Percentiles rank a stretch among this genome's conserved stretches.
Conservation (phyloP, 1,139 yeast species). For the Blastobotrys illinoisensis region DNA sequence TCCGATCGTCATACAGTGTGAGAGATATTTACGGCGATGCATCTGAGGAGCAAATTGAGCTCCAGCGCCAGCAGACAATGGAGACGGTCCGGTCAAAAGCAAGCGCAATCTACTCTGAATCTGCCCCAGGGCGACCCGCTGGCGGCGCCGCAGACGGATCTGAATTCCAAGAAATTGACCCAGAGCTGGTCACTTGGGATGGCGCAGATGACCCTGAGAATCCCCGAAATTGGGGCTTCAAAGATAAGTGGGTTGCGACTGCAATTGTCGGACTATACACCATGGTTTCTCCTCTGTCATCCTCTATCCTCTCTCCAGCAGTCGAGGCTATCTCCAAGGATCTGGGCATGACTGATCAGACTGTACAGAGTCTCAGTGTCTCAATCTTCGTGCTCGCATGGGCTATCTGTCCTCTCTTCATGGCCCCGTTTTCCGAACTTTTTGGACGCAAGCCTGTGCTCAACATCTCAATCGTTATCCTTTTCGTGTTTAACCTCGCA, state of each 20-base stretch:
- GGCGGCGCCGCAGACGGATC: conserved; percentile 15
- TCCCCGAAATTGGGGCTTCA: conserved; percentile 54
- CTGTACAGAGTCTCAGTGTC: conserved; percentile 46
- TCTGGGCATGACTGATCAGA: conserved; percentile 37
- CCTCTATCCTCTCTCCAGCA: conserved; percentile 58
- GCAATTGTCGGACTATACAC: conserved; percentile 49
- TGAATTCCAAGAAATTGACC: conserved; percentile 49
- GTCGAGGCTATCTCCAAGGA: conserved; percentile 41
- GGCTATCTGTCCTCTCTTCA: conserved; percentile 56
- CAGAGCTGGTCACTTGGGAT: conserved; percentile 63
- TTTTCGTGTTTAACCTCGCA: conserved; percentile 50
- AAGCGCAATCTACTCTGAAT: conserved; percentile 15
- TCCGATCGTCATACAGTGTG: not conserved
- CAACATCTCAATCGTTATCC: conserved; percentile 46
- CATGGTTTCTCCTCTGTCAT: conserved; percentile 53
- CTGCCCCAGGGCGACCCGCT: conserved; percentile 18
- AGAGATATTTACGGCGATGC: conserved; percentile 25
- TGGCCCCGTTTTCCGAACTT: conserved; percentile 58
- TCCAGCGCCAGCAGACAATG: conserved; percentile 24
- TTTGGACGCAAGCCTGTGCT: conserved; percentile 52
- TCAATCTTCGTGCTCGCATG: conserved; percentile 58
- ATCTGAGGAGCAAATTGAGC: conserved; percentile 9
- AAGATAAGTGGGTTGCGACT: conserved; percentile 42
- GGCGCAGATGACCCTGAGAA: conserved; percentile 53
- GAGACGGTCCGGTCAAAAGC: conserved; percentile 24